Evolutionary conservation across 1,139 yeast species (phyloP), one percentile per base, ranked within the genome.

Genomic region (Lodderomyces oxycetoniae): DNA sequence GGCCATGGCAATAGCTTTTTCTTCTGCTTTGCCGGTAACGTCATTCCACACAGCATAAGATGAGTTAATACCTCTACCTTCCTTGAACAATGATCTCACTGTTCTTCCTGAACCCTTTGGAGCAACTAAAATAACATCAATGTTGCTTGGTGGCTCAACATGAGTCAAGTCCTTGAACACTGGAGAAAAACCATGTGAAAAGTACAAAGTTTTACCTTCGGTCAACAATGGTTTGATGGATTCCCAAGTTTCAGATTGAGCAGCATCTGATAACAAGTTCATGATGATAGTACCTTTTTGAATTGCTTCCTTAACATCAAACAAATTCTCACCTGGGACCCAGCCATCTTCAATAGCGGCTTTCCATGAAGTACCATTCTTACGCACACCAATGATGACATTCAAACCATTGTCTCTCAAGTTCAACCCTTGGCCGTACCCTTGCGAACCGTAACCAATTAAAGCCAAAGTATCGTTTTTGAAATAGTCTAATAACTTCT

Each of bases 81-180:
- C 98, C 78, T 91, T 89, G 91, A 91, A 91, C 61, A 91, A 77
- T 48, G 97, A 82, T 78, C 98, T 86, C 56, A 91, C 98, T 55
- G 98, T 91, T 77, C 98, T 87, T 73, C 98, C 98, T 49, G 97
- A 89, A 66, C 98, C 98, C 85, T 91, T 91, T 74, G 98, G 98
- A 67, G 98, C 98, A 59, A 91, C 98, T 61, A 91, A 78, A 71
- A 91, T 91, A 54, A 89, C 97, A 63, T 91, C 98, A 55, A 91
- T 79, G 71, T 89, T 85, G 52, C 73, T 69, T 72, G 98, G 98
- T 55, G 96, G 84, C 58, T 79, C 96, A 56, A 91, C 98, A 60
- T 88, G 74, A 65, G 98, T 91, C 72, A 91, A 80, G 55, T 87
- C 89, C 75, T 88, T 87, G 91, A 91, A 91, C 44, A 91, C 97